Conservation (phyloP, 2,329 filamentous ascomycete genomes). For the Seiridium unicorne region DNA sequence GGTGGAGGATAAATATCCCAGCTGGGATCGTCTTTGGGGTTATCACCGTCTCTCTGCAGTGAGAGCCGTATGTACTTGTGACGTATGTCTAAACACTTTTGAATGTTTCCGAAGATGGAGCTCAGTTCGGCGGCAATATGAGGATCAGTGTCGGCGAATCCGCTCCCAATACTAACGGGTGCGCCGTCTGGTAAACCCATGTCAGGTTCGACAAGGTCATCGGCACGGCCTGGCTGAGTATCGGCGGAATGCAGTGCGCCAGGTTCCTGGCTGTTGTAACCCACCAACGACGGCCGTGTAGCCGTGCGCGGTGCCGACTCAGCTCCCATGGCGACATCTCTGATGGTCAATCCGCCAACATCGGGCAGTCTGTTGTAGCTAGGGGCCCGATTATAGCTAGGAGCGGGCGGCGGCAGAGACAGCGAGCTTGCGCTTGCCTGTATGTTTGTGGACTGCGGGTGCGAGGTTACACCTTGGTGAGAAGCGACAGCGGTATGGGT, state of each 20-base stretch:
- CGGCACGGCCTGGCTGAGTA: slow-evolving; percentile 11
- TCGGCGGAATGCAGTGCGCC: slow-evolving; percentile 13
- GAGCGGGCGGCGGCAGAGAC: slow-evolving; percentile 16
- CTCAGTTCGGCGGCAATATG: slow-evolving; percentile 81
- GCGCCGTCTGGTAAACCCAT: slow-evolving; percentile 54
- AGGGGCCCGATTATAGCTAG: slow-evolving; percentile 17
- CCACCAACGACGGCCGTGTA: slow-evolving; percentile 27
- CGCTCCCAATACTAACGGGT: slow-evolving; percentile 61
- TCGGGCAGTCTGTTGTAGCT: slow-evolving; percentile 27
- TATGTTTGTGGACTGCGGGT: slow-evolving; percentile 18
- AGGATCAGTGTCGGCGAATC: slow-evolving; percentile 70
- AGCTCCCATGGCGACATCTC: not conserved
- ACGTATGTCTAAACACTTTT: slow-evolving; percentile 82
- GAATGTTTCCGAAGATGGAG: slow-evolving; percentile 86
- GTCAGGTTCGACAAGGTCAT: slow-evolving; percentile 17
- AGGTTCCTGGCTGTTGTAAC: slow-evolving; percentile 12
- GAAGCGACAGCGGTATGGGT: slow-evolving; percentile 6
- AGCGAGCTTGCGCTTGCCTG: slow-evolving; percentile 23
- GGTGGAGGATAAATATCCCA: slow-evolving; percentile 93
- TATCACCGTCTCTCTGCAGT: slow-evolving; percentile 76
- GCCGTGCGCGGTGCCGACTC: slow-evolving; percentile 25
- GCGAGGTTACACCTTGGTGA: slow-evolving; percentile 15
- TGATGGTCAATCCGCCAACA: slow-evolving; percentile 20
- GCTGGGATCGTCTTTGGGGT: slow-evolving; percentile 78
- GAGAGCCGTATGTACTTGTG: slow-evolving; percentile 88